Evolutionary conservation across 139 green algal genomes (phyloP).

Genomic region (Closterium sp.): DNA sequence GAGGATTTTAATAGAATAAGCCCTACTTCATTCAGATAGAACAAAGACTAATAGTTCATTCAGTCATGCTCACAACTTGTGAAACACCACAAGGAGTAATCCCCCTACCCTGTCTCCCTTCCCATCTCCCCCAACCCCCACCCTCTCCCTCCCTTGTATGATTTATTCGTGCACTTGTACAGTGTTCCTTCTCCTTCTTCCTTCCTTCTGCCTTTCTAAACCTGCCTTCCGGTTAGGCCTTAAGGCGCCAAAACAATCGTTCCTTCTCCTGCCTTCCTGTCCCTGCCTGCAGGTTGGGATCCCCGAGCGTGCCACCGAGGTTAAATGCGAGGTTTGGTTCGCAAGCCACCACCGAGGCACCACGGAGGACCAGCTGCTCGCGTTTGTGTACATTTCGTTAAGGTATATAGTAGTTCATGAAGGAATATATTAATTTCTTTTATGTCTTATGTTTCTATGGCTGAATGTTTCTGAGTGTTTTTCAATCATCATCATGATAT

Average conservation of each 20-base stretch:
- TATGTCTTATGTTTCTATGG: too few relatives aligned
- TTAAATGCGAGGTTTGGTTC: constrained; percentile 1
- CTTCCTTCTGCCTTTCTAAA: too few relatives aligned
- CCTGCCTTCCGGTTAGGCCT: too few relatives aligned
- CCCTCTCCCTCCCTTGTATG: background rate
- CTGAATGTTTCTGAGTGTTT: too few relatives aligned
- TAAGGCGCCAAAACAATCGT: too few relatives aligned
- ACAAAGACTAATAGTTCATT: too few relatives aligned
- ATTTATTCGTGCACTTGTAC: background rate
- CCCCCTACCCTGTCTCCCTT: background rate
- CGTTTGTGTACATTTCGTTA: background rate
- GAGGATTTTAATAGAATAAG: too few relatives aligned
- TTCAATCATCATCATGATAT: too few relatives aligned
- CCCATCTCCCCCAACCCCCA: background rate
- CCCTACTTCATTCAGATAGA: too few relatives aligned
- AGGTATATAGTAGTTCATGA: background rate
- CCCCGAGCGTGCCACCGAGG: background rate
- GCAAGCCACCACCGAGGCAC: constrained; percentile 2
- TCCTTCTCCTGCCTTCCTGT: background rate
- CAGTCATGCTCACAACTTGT: too few relatives aligned
- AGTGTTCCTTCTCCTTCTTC: background rate
- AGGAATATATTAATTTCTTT: too few relatives aligned
- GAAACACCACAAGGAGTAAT: too few relatives aligned
- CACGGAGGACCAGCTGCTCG: background rate
- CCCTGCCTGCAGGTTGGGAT: constrained; percentile 8